Evolutionary conservation across 306 rosid species (phyloP), one percentile per base, ranked within the genome.

Genomic region (Quillaja saponaria): DNA sequence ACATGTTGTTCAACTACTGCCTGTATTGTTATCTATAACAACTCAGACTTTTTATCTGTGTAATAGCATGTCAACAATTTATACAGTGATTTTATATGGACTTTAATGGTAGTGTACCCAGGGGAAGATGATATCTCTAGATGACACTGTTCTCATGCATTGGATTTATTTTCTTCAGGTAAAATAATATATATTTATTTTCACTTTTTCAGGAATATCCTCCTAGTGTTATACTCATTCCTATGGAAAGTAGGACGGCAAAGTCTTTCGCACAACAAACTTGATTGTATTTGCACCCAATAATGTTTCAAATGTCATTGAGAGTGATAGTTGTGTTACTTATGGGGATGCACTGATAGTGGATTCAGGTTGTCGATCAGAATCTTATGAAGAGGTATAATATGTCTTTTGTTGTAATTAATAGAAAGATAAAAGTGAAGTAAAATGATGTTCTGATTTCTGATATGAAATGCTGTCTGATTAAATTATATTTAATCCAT

Each of bases 331-430:
- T 69, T 79, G 54, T 76, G 67, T 81, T 65, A 87, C 85, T 47
- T 7, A 28, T 71, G 97, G 96, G 66, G 97, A 90, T 74, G 97
- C 96, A 49, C 76, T 87, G 57, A 87, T 90, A 46, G 85, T 90
- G 69, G 97, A 90, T 80, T 95, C 94, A 17, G 97, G 97, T 63
- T 90, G 97, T 64, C 74, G 63, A 52, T 81, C 90, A 71, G 58
- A 76, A 58, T 78, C 79, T 72, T 84, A 90, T 68, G 82, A 67
- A 73, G 96, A 87, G 97, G 97, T 90, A 73, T 49, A 8, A 20
- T 1, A 49, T 25, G 31, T 25, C 31, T 25, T 1, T 25, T 25
- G 31, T 25, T 25, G 31, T 25, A 25, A n/a, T 25, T 25, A 4
- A 25, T 4, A 25, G 31, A 25, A 25, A 25, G 2, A 25, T 2